phyloP scores from a whole-genome alignment of 768 basidiomycete genomes.

The Favolaschia claudopus region DNA sequence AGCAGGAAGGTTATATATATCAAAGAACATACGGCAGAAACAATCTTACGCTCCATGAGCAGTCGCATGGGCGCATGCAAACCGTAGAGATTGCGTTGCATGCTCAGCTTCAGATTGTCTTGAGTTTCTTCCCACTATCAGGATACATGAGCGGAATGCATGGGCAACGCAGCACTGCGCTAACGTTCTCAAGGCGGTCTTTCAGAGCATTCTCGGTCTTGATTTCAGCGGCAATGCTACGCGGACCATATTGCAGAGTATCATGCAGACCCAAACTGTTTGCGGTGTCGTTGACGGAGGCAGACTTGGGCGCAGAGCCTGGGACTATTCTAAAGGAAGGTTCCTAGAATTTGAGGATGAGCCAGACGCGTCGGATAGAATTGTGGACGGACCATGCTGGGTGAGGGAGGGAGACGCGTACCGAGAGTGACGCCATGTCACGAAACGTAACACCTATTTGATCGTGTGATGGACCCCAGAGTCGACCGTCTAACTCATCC shows the following conservation, averaged over 20 bases:
- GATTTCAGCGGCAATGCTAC: slow-evolving; percentile 79
- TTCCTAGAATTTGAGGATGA: slow-evolving; percentile 37
- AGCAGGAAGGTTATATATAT: neutral
- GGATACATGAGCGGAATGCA: neutral
- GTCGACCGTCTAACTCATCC: too few relatives aligned
- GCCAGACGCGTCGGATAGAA: slow-evolving; percentile 2
- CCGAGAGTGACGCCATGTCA: slow-evolving; percentile 17
- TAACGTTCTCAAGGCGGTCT: slow-evolving; percentile 80
- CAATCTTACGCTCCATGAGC: slow-evolving; percentile 94
- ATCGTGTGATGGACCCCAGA: too few relatives aligned
- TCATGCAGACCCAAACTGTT: slow-evolving; percentile 89
- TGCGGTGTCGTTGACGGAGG: slow-evolving; percentile 71
- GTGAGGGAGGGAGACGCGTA: slow-evolving; percentile 35
- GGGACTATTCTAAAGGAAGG: slow-evolving; percentile 74
- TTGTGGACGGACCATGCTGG: slow-evolving; percentile 10
- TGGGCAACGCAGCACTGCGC: too few relatives aligned
- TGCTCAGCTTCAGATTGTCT: slow-evolving; percentile 82
- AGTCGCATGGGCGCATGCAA: slow-evolving; percentile 88
- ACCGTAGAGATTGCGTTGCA: slow-evolving; percentile 86
- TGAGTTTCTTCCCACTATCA: slow-evolving; percentile 93
- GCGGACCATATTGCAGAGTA: slow-evolving; percentile 83
- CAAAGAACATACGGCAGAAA: slow-evolving; percentile 64
- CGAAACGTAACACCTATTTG: slow-evolving; percentile 12
- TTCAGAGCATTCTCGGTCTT: slow-evolving; percentile 68
- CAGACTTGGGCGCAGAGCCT: slow-evolving; percentile 57